Base-by-base conservation (phyloP, 2,329 filamentous ascomycete genomes). In the Lachnellula suecica region DNA sequence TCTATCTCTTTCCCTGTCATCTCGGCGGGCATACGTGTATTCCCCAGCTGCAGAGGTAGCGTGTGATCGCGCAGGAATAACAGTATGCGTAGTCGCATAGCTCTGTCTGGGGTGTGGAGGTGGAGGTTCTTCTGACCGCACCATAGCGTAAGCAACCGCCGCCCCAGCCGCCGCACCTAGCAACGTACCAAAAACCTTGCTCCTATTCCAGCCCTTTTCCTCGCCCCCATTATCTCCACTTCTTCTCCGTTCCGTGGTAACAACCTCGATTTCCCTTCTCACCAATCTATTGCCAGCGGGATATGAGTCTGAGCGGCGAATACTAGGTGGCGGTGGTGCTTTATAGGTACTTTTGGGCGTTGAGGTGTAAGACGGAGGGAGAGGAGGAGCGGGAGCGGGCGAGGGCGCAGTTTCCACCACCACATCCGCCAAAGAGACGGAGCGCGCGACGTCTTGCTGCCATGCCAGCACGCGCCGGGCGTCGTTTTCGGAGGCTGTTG, bases 111-210 rank as follows among this genome's bases (percentile, higher is more conserved):
- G 50, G 44, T 13, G 37, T n/a, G 13, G 41, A 13, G 24, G 44
- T 11, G 10, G 46, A 44, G 19, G 38, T 7, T 58, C 54, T 41
- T 88, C 84, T 53, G 78, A 77, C 59, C 81, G 84, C 58, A 84
- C 78, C 74, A 91, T 85, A 20, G 83, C 84, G 70, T 94, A 96
- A 9, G 89, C 87, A 37, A 89, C 75, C 9, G 87, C 88, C 31
- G 86, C 88, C 35, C 88, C 88, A 17, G 89, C 89, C 15, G 89
- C 89, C 27, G 88, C 89, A 40, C 89, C 90, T 44, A 96, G 77
- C 10, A 95, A 75, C 7, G 88, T 87, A 7, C 90, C 88, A 42
- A 94, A 15, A 4, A 40, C 22, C 15, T 27, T 24, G 10, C 13
- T 9, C 27, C 2, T 9, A 38, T 19, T 38, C 35, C n/a, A n/a